Conservation (phyloP, 164 flowering plant species). For the Nymphaea thermarum region DNA sequence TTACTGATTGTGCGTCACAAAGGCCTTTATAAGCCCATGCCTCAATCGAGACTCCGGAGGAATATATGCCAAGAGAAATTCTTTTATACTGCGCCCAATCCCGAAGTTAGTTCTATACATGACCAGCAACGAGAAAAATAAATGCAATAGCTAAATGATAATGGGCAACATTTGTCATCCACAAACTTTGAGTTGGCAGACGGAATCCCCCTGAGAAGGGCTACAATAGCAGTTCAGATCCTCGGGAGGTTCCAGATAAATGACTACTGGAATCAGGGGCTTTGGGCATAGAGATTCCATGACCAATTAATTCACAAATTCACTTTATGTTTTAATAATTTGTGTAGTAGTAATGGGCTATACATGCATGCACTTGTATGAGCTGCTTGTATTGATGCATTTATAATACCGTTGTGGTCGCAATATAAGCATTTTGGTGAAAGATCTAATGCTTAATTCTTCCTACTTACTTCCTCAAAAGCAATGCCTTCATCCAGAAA, state of each 20-base stretch:
- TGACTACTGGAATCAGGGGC: background rate
- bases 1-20: background rate
- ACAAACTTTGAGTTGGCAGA: background rate
- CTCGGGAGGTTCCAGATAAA: background rate
- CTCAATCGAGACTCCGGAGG: background rate
- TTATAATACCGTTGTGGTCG: no score
- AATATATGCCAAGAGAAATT: slow-evolving; percentile 2
- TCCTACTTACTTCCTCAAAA: no score
- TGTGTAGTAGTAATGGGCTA: no score
- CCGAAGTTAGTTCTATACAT: slow-evolving; percentile 1
- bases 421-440: no score
- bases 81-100: background rate
- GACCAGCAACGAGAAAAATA: background rate
- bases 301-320: background rate
- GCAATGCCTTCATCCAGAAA: no score
- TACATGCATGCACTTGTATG: no score
- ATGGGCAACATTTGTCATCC: background rate
- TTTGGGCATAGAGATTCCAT: background rate
- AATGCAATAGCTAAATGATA: background rate
- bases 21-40: background rate
- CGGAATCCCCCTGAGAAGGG: no score
- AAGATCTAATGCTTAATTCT: no score
- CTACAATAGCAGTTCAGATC: no score
- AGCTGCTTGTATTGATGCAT: no score
- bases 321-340: no score